A percentile compares a stretch with the other conserved stretches of the same genome.
Conservation (phyloP, 192 early-diverging fungal species). For the Coemansia erecta region DNA sequence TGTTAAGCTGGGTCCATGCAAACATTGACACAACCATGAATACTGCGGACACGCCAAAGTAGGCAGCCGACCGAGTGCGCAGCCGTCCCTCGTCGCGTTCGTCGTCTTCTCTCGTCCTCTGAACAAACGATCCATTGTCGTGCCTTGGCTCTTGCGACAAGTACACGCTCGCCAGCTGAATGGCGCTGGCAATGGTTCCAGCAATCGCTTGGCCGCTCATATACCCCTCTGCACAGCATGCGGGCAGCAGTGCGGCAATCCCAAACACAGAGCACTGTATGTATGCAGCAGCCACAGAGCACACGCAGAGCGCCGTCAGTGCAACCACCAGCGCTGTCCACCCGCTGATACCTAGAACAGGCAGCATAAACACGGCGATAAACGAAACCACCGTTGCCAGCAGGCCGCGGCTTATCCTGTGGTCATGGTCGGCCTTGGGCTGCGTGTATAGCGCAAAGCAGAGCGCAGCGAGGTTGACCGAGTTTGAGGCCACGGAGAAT, state of each 20-base stretch:
- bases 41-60: slow-evolving; percentile 29
- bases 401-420: slow-evolving; percentile 39
- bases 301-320: slow-evolving; percentile 52
- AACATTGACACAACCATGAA: slow-evolving; percentile 32
- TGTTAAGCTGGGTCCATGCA: slow-evolving; percentile 34
- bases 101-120: neutral
- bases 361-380: slow-evolving; percentile 50
- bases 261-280: slow-evolving; percentile 71
- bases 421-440: slow-evolving; percentile 40
- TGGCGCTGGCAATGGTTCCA: slow-evolving; percentile 64
- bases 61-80: slow-evolving; percentile 26
- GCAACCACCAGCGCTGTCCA: slow-evolving; percentile 47
- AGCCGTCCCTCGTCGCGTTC: neutral
- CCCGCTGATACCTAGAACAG: slow-evolving; percentile 53
- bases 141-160: neutral
- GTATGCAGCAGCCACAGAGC: slow-evolving; percentile 62
- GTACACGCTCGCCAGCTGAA: slow-evolving; percentile 58
- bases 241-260: slow-evolving; percentile 62
- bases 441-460: slow-evolving; percentile 50
- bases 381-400: slow-evolving; percentile 55
- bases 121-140: neutral
- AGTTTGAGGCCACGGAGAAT: slow-evolving; percentile 64
- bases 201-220: slow-evolving; percentile 68
- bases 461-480: slow-evolving; percentile 57
- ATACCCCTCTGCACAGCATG: slow-evolving; percentile 65